phyloP scores from a whole-genome alignment of 345 rosid genomes.

The Heritiera fomes region DNA sequence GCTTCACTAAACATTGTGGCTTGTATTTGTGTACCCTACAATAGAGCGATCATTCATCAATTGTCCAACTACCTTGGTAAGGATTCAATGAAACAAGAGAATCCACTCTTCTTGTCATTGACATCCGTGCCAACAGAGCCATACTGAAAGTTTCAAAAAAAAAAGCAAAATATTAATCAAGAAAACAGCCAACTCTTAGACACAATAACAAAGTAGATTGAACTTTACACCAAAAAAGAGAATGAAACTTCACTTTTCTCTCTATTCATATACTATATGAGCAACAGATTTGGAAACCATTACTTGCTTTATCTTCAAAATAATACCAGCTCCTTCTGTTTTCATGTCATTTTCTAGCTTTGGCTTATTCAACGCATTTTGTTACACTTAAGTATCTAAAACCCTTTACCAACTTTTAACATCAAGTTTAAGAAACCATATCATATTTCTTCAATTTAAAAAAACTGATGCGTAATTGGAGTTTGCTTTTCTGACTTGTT shows the following conservation, averaged over 20 bases:
- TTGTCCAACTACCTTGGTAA: constrained; percentile 91
- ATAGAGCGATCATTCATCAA: no score
- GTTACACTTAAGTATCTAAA: no score
- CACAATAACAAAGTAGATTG: neutral
- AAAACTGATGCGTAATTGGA: no score
- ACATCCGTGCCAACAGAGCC: constrained; percentile 80
- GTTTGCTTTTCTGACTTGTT: no score
- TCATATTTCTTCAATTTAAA: no score
- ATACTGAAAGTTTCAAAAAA: constrained; percentile 41
- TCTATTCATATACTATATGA: constrained; percentile 74
- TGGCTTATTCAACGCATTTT: neutral
- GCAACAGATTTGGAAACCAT: constrained; percentile 72
- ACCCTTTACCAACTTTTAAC: no score
- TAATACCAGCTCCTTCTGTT: constrained; percentile 36
- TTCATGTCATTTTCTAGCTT: constrained; percentile 21
- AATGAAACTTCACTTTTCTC: constrained; percentile 54
- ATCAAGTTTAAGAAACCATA: no score
- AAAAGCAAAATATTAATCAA: neutral
- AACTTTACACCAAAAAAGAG: neutral
- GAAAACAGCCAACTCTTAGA: neutral
- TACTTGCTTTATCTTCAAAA: constrained; percentile 71
- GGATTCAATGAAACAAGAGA: constrained; percentile 93
- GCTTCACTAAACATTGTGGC: no score
- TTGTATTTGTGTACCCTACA: no score
- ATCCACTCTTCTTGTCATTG: constrained; percentile 91